Percentiles rank a stretch among this genome's conserved stretches.
These are phyloP conservation scores for Malus hybrid DNA, from an alignment of 331 rosid species.

Conservation along the genomic window DNA sequence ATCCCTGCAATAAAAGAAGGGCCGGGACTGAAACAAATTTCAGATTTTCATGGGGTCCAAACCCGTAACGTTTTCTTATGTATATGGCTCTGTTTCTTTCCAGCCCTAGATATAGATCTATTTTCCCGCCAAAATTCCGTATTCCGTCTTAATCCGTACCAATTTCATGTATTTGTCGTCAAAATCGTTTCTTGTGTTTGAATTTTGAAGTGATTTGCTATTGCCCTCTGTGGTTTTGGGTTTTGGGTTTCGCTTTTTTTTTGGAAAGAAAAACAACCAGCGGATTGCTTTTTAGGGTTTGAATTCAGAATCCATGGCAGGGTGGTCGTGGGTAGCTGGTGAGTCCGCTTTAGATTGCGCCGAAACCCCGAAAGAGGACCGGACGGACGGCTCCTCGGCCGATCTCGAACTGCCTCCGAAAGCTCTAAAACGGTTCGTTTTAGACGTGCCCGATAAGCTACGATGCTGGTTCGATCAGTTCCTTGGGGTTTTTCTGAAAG, in stretches of 20 bases:
- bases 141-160: slow-evolving; percentile 22
- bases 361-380: slow-evolving; percentile 18
- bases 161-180: slow-evolving; percentile 4
- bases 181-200: neutral
- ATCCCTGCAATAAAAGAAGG: slow-evolving; percentile 31
- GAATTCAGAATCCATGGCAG: slow-evolving; percentile 51
- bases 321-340: slow-evolving; percentile 33
- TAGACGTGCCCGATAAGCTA: slow-evolving; percentile 12
- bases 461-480: slow-evolving; percentile 35
- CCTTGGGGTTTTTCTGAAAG: slow-evolving; percentile 17
- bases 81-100: no score
- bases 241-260: neutral
- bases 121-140: slow-evolving; percentile 64
- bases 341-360: slow-evolving; percentile 17
- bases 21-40: slow-evolving; percentile 26
- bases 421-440: slow-evolving; percentile 5
- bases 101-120: slow-evolving; percentile 33
- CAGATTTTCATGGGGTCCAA: slow-evolving; percentile 12
- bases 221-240: neutral
- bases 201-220: neutral
- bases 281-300: slow-evolving; percentile 47
- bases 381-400: slow-evolving; percentile 1
- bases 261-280: neutral
- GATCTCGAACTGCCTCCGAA: slow-evolving; percentile 18
- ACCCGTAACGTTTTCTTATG: slow-evolving; percentile 10